A percentile compares a stretch with the other conserved stretches of the same genome.
Evolutionary conservation across 768 basidiomycete genomes (phyloP).

Genomic region (Fomitopsis pulvina): DNA sequence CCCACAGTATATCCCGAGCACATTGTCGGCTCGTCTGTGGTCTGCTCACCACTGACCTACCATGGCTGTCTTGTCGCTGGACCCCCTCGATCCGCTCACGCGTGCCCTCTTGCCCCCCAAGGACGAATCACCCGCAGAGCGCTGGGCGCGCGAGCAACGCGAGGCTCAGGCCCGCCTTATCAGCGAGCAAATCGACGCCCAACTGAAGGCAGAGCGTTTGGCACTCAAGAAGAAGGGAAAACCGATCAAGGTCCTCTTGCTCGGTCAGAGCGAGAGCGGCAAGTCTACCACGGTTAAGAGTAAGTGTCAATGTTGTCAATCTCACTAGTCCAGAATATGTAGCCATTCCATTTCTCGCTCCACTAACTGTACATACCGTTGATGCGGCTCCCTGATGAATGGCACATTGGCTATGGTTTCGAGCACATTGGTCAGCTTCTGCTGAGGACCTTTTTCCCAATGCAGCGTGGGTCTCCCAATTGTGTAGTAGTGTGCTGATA

Average conservation of each 20-base stretch:
- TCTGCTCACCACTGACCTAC: background rate
- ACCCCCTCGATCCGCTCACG: conserved; percentile 47
- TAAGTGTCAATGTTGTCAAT: conserved; percentile 24
- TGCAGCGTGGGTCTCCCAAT: too few relatives aligned
- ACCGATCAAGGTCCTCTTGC: conserved; percentile 67
- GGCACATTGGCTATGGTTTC: too few relatives aligned
- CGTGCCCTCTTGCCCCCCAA: conserved; percentile 54
- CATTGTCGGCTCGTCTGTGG: background rate
- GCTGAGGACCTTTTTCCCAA: too few relatives aligned
- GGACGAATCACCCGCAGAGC: conserved; percentile 54
- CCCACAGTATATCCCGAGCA: background rate
- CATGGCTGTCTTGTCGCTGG: conserved; percentile 10
- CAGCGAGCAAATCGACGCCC: conserved; percentile 73
- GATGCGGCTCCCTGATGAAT: too few relatives aligned
- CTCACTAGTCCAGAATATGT: too few relatives aligned
- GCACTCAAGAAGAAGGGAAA: conserved; percentile 54
- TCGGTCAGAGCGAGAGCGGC: conserved; percentile 70
- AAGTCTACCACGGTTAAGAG: conserved; percentile 81
- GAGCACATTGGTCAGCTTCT: too few relatives aligned
- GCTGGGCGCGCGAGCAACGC: conserved; percentile 44
- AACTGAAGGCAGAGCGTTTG: conserved; percentile 54
- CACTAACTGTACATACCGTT: too few relatives aligned
- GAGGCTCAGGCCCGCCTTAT: conserved; percentile 60
- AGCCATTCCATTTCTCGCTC: too few relatives aligned
- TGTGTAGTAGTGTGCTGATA: too few relatives aligned